Evolutionary conservation across 768 basidiomycete species (phyloP).

Genomic region (Mycena epipterygia): DNA sequence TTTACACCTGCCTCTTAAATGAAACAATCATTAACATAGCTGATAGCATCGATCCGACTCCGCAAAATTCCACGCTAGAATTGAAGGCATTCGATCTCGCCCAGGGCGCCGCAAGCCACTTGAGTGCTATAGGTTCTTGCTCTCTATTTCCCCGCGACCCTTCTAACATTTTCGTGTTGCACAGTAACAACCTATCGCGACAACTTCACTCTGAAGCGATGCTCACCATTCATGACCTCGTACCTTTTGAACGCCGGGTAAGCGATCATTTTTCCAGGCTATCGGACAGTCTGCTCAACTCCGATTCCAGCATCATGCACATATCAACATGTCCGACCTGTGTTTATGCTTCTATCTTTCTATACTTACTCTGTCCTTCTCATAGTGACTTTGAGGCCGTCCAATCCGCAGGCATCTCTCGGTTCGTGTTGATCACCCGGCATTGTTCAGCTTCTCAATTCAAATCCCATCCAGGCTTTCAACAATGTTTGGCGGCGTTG

Average conservation of each 20-base stretch:
- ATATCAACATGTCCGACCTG: constrained; percentile 72
- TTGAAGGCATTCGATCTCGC: constrained; percentile 82
- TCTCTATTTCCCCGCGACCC: constrained; percentile 6
- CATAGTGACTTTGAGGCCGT: constrained; percentile 79
- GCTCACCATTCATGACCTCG: constrained; percentile 76
- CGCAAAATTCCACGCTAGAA: constrained; percentile 63
- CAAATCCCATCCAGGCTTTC: constrained; percentile 47
- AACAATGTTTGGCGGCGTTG: constrained; percentile 72
- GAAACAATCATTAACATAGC: constrained; percentile 19
- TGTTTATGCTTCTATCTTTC: constrained; percentile 10
- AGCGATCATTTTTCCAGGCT: constrained; percentile 43
- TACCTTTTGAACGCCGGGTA: constrained; percentile 82
- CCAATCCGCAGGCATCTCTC: constrained; percentile 76
- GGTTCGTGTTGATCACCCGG: constrained; percentile 46
- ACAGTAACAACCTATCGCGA: constrained; percentile 74
- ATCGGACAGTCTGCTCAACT: constrained; percentile 32
- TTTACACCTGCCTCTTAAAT: constrained; percentile 5
- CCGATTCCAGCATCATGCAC: constrained; percentile 77
- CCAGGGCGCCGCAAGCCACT: constrained; percentile 78
- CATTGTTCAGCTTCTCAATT: not conserved
- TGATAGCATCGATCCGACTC: constrained; percentile 57
- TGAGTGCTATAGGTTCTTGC: constrained; percentile 70
- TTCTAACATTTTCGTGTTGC: constrained; percentile 14
- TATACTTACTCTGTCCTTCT: constrained; percentile 31
- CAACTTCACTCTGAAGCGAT: constrained; percentile 69